phyloP scores from a whole-genome alignment of 2,329 filamentous ascomycete species.

The Epichloe baconii region DNA sequence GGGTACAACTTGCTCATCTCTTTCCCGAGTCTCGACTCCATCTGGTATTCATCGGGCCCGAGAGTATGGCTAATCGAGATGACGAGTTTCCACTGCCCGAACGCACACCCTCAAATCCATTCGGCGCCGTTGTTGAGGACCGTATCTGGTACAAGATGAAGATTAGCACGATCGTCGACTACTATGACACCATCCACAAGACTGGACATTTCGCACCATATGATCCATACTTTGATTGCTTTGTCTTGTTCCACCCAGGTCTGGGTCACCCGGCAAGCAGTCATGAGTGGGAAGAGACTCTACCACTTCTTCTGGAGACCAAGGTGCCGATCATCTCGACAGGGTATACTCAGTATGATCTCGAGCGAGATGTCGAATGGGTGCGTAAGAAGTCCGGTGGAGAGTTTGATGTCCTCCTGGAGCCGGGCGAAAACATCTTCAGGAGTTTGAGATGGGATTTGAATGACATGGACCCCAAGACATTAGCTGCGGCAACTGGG shows the following conservation, averaged over 20 bases:
- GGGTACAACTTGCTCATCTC: slow-evolving; percentile 86
- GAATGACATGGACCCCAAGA: slow-evolving; percentile 90
- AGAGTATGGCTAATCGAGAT: slow-evolving; percentile 90
- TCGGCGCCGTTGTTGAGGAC: slow-evolving; percentile 87
- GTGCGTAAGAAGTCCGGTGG: slow-evolving; percentile 73
- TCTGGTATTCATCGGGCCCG: slow-evolving; percentile 86
- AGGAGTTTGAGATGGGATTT: slow-evolving; percentile 92
- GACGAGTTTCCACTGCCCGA: slow-evolving; percentile 83
- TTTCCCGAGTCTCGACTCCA: slow-evolving; percentile 90
- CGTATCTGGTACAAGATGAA: slow-evolving; percentile 81
- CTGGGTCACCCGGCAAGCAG: slow-evolving; percentile 86
- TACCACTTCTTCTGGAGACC: slow-evolving; percentile 83
- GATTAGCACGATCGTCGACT: slow-evolving; percentile 94
- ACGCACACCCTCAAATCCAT: slow-evolving; percentile 76
- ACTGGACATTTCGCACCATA: slow-evolving; percentile 85
- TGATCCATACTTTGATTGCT: slow-evolving; percentile 96
- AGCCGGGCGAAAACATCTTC: slow-evolving; percentile 90
- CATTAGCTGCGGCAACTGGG: slow-evolving; percentile 92
- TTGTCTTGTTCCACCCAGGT: slow-evolving; percentile 93
- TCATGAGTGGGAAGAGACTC: slow-evolving; percentile 85
- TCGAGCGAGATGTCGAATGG: slow-evolving; percentile 86
- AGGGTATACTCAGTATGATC: slow-evolving; percentile 90
- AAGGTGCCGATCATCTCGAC: slow-evolving; percentile 92
- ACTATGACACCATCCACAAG: slow-evolving; percentile 92
- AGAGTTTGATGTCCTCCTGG: slow-evolving; percentile 82